phyloP scores from a whole-genome alignment of 208 protist genomes.

The Trichomonas vaginalis region DNA sequence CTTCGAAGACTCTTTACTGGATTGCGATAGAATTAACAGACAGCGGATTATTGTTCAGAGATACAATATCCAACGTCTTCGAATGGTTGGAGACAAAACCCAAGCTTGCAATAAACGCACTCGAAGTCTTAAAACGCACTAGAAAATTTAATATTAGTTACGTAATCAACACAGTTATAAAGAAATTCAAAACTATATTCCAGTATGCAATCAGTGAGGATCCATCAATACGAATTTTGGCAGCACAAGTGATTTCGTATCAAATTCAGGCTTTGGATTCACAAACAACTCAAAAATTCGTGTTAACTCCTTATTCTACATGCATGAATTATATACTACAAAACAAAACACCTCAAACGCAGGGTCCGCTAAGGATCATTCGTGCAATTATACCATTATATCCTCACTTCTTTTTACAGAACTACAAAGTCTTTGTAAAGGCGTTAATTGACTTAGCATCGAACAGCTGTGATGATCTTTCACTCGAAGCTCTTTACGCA shows the following conservation, averaged over 20 bases:
- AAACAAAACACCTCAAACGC: not conserved
- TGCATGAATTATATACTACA: not conserved
- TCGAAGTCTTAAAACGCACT: not conserved
- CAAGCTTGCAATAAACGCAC: not conserved
- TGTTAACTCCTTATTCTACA: not conserved
- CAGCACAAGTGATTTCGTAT: not conserved
- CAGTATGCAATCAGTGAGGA: not conserved
- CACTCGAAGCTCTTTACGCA: not conserved
- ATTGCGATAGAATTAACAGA: not conserved
- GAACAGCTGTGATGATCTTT: too few species aligned
- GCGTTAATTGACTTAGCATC: not conserved
- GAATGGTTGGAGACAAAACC: not conserved
- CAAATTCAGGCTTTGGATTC: not conserved
- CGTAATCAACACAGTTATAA: not conserved
- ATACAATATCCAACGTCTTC: not conserved
- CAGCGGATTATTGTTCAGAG: not conserved
- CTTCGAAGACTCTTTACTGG: not conserved
- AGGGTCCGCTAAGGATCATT: not conserved
- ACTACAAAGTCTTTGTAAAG: not conserved
- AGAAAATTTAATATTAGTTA: not conserved
- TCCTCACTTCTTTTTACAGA: not conserved
- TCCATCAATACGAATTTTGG: not conserved
- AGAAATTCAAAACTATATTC: not conserved
- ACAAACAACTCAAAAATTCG: not conserved
- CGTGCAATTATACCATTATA: not conserved